Evolutionary conservation across 2,329 filamentous ascomycete species (phyloP).

Genomic region (Davidsoniella eucalypti): DNA sequence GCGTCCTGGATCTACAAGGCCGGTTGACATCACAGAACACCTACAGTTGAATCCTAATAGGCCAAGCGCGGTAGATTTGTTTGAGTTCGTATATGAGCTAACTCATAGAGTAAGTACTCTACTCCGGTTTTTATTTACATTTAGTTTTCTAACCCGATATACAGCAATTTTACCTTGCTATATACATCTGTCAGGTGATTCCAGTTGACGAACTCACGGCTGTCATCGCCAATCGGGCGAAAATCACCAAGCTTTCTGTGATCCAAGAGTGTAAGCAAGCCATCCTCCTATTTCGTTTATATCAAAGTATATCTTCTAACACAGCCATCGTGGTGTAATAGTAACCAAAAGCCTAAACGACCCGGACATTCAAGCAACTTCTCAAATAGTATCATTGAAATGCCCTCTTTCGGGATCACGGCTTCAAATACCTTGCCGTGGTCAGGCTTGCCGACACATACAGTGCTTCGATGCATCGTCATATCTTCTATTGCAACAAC

Average conservation of each 20-base stretch:
- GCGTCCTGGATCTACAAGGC: constrained; percentile 84
- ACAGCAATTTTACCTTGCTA: constrained; percentile 55
- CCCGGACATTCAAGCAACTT: constrained; percentile 76
- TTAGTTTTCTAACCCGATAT: constrained; percentile 3
- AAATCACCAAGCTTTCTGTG: constrained; percentile 67
- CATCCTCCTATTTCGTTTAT: no score
- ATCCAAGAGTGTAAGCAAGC: constrained; percentile 58
- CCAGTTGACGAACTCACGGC: constrained; percentile 55
- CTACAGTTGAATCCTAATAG: constrained; percentile 56
- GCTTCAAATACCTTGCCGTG: constrained; percentile 64
- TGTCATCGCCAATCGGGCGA: constrained; percentile 46
- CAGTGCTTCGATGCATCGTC: constrained; percentile 91
- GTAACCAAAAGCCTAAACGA: constrained; percentile 71
- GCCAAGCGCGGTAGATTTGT: constrained; percentile 64
- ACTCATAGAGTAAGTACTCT: constrained; percentile 56
- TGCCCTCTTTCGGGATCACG: constrained; percentile 80
- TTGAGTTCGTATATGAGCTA: constrained; percentile 79
- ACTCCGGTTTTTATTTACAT: constrained; percentile 11
- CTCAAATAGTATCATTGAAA: constrained; percentile 76
- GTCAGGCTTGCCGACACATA: constrained; percentile 66
- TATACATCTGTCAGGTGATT: constrained; percentile 60
- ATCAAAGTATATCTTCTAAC: no score
- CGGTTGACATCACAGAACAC: constrained; percentile 72
- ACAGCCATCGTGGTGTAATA: constrained; percentile 22
- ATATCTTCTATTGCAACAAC: constrained; percentile 86